These are phyloP conservation scores for Flaveria sonorensis DNA, from an alignment of 129 eudicot species.

Conservation along the genomic window DNA sequence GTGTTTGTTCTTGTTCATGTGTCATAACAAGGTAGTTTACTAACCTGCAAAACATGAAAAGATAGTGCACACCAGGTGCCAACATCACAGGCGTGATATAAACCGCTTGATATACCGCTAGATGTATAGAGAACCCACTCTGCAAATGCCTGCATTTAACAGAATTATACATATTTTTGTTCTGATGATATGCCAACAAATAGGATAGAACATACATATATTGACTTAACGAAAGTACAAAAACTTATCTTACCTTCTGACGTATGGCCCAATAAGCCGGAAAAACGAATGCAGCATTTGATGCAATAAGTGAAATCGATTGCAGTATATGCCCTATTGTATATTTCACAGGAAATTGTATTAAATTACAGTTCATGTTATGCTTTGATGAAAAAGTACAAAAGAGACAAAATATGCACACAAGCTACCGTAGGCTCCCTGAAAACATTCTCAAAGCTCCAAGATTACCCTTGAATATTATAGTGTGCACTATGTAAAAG, in stretches of 20 bases:
- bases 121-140: conserved; percentile 83
- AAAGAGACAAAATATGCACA: background rate
- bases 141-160: conserved; percentile 64
- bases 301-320: conserved; percentile 76
- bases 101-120: conserved; percentile 83
- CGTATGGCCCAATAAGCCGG: conserved; percentile 94
- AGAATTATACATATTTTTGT: background rate
- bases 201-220: background rate
- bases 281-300: conserved; percentile 82
- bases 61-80: conserved; percentile 76
- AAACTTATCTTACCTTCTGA: conserved; percentile 56
- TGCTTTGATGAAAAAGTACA: conserved; percentile 6
- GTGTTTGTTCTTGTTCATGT: too few relatives aligned
- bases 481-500: background rate
- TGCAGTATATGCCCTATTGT: conserved; percentile 79
- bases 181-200: background rate
- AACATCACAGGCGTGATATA: conserved; percentile 91
- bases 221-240: too few relatives aligned
- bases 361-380: background rate
- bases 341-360: conserved; percentile 14
- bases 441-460: background rate
- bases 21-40: background rate
- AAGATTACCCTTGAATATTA: conserved; percentile 9
- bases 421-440: background rate
- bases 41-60: conserved; percentile 71